These are phyloP conservation scores for Epicoccum nigrum DNA, from an alignment of 2,329 filamentous ascomycete genomes.

Conservation along the genomic window DNA sequence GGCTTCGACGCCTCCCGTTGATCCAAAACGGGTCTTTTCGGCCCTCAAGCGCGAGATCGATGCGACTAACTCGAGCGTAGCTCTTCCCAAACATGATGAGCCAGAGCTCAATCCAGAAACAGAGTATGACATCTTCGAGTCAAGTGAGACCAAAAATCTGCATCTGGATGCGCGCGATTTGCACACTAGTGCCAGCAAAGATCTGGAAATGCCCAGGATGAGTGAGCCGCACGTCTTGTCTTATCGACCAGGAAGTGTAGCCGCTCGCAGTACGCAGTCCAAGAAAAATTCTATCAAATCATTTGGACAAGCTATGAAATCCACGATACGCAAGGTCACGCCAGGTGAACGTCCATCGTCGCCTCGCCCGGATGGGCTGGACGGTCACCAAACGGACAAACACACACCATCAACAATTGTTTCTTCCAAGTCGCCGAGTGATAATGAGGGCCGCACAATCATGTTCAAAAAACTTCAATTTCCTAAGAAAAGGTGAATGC, in stretches of 20 bases:
- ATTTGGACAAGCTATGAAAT: constrained; percentile 35
- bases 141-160: constrained; percentile 26
- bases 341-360: constrained; percentile 28
- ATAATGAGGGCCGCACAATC: background rate
- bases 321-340: constrained; percentile 48
- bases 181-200: constrained; percentile 22
- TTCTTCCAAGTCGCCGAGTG: background rate
- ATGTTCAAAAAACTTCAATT: constrained; percentile 3
- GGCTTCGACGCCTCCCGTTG: constrained; percentile 27
- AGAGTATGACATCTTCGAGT: constrained; percentile 38
- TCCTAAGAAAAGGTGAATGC: constrained; percentile 3
- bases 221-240: constrained; percentile 20
- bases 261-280: constrained; percentile 23
- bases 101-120: constrained; percentile 21
- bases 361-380: constrained; percentile 10
- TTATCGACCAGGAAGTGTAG: constrained; percentile 17
- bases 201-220: constrained; percentile 9
- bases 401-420: constrained; percentile 11
- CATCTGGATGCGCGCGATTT: constrained; percentile 16
- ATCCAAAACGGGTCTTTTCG: constrained; percentile 46
- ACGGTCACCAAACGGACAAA: constrained; percentile 10
- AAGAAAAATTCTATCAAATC: constrained; percentile 38
- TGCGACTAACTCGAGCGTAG: constrained; percentile 19
- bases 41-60: constrained; percentile 46
- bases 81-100: background rate